A percentile compares a stretch with the other conserved stretches of the same genome.
These are phyloP conservation scores for Pythium sp. DNA, from an alignment of 352 stramenopile species.

Conservation along the genomic window DNA sequence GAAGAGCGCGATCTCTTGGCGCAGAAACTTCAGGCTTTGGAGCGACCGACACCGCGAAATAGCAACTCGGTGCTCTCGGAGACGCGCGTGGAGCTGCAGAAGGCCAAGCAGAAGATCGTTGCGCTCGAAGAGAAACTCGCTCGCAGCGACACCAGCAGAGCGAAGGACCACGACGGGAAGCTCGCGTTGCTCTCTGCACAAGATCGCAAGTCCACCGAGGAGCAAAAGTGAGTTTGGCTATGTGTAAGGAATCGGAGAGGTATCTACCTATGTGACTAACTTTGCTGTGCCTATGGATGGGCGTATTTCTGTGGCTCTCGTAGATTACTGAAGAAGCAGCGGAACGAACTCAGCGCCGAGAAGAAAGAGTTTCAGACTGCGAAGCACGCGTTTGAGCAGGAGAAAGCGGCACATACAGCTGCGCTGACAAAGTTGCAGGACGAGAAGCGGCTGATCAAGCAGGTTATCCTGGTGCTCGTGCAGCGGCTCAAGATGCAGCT, in stretches of 20 bases:
- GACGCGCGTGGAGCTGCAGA: constrained; percentile 46
- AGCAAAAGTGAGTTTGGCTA: constrained; percentile 41
- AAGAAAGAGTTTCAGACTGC: constrained; percentile 31
- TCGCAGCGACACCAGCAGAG: constrained; percentile 20
- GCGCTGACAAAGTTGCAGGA: constrained; percentile 24
- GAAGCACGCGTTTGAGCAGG: constrained; percentile 21
- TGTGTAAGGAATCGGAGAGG: neutral
- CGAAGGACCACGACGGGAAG: constrained; percentile 42
- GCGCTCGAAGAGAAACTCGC: constrained; percentile 43
- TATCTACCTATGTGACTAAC: neutral
- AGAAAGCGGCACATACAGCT: constrained; percentile 2
- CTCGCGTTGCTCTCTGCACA: constrained; percentile 25
- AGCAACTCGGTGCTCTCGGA: constrained; percentile 24
- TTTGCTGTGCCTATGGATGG: neutral
- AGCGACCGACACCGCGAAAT: constrained; percentile 13
- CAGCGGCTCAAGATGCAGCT: constrained; percentile 45
- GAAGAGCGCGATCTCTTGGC: constrained; percentile 26
- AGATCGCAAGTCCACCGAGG: constrained; percentile 37
- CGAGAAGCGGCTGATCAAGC: constrained; percentile 41
- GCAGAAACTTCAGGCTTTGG: constrained; percentile 18
- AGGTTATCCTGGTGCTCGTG: constrained; percentile 45
- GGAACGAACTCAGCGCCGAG: constrained; percentile 29
- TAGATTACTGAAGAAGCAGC: constrained; percentile 46
- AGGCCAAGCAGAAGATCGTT: constrained; percentile 47
- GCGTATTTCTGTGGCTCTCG: neutral